phyloP scores from a whole-genome alignment of 148 eudicot genomes.

The Bassia scoparia region DNA sequence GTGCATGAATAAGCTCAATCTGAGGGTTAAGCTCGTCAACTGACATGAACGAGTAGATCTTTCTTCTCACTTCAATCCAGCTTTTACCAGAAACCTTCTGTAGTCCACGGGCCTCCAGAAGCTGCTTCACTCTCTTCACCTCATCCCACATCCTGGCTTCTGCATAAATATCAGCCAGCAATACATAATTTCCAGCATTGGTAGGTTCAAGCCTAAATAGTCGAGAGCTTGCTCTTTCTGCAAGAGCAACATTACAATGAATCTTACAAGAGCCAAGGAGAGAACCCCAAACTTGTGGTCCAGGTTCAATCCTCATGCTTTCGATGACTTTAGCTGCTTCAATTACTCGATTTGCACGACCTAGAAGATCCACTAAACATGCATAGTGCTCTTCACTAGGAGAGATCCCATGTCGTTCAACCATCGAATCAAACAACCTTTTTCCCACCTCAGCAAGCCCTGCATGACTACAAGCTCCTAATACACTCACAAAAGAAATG shows the following conservation, averaged over 20 bases:
- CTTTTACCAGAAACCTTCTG: conserved; percentile 72
- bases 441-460: conserved; percentile 79
- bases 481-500: conserved; percentile 66
- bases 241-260: conserved; percentile 81
- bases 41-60: conserved; percentile 59
- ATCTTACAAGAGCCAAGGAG: conserved; percentile 91
- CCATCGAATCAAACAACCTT: conserved; percentile 59
- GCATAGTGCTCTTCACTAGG: conserved; percentile 87
- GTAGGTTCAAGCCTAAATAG: conserved; percentile 81
- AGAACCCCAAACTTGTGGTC: conserved; percentile 82
- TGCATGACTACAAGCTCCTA: conserved; percentile 91
- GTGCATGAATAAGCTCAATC: conserved; percentile 64
- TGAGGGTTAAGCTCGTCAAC: conserved; percentile 82
- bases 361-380: conserved; percentile 85
- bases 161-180: conserved; percentile 80
- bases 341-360: conserved; percentile 79
- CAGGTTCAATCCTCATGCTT: conserved; percentile 71
- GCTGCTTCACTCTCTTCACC: conserved; percentile 61
- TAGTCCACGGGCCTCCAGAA: conserved; percentile 56
- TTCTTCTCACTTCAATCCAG: conserved; percentile 78
- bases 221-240: conserved; percentile 66
- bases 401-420: conserved; percentile 43
- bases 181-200: conserved; percentile 90
- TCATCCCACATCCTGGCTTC: conserved; percentile 77
- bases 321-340: conserved; percentile 72